Evolutionary conservation across 139 green algal species (phyloP), one percentile per base, ranked within the genome.

Genomic region (Bryopsis sp.): DNA sequence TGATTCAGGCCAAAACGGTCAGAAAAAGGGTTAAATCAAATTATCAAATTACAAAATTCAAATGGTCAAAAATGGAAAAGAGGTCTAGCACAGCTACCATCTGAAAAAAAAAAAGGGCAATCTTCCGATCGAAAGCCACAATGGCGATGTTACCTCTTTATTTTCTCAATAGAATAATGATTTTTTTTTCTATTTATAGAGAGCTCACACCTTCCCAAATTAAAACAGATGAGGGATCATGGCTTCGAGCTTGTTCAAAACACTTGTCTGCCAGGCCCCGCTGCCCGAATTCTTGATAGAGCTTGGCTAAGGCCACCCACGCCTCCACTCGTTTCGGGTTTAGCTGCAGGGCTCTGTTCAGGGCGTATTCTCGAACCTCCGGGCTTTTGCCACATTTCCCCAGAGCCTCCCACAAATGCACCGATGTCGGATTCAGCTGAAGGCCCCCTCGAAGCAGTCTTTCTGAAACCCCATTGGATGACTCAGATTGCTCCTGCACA

Each of bases 261-360:
- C 81, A 88, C 3, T 69, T 68, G 57, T 75, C 62, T 0, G 81
- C 80, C 50, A 84, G 57, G 15, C 35, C 46, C 31, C 32, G 64
- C 76, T 61, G 15, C 6, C 33, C 24, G 50, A 36, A 26, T 28
- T 61, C 19, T 5, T 47, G 67, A 70, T 92, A 94, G 36, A 91
- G 72, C 2, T 85, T 73, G 0, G 81, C 87, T 50, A 95, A 78
- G 11, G 72, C 84, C 36, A 86, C 77, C 88, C 87, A 95, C 22
- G 77, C 68, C 3, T 62, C 8, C 2, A 82, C 82, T 1, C 43
- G 46, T 58, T 81, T 78, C 2, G 84, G 76, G 73, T 95, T 83
- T 32, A 95, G 87, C 70, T 86, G 75, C 47, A 94, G 68, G 1
- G 82, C 76, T 1, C 88, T 71, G 8, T 31, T 66, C 29, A 84